phyloP scores from a whole-genome alignment of 352 stramenopile species.

The Pythium brachiatum region DNA sequence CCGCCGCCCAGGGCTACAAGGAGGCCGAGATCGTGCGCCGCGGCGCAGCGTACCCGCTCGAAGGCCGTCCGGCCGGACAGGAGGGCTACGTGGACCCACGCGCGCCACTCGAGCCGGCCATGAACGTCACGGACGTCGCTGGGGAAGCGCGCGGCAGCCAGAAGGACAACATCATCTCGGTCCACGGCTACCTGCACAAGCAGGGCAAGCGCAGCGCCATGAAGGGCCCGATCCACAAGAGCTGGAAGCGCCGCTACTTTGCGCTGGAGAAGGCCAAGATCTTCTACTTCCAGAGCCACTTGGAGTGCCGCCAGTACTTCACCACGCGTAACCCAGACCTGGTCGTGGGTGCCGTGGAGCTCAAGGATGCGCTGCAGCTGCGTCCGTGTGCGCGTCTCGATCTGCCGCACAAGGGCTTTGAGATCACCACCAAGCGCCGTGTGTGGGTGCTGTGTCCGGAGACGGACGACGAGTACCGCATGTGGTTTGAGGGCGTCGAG shows the following conservation, averaged over 20 bases:
- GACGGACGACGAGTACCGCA: constrained; percentile 82
- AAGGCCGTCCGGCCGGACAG: constrained; percentile 45
- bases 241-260: constrained; percentile 86
- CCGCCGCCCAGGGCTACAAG: constrained; percentile 38
- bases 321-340: constrained; percentile 80
- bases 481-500: constrained; percentile 85
- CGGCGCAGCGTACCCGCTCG: constrained; percentile 32
- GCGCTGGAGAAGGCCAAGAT: constrained; percentile 86
- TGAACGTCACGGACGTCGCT: constrained; percentile 73
- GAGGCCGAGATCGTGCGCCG: constrained; percentile 48
- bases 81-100: constrained; percentile 69
- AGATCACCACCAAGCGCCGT: constrained; percentile 83
- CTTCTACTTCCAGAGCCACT: constrained; percentile 86
- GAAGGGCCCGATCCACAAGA: constrained; percentile 87
- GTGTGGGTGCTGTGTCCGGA: constrained; percentile 86
- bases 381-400: constrained; percentile 78
- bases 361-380: constrained; percentile 85
- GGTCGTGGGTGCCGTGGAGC: constrained; percentile 75
- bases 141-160: constrained; percentile 32
- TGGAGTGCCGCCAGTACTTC: constrained; percentile 87
- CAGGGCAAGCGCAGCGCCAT: constrained; percentile 85
- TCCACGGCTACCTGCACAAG: constrained; percentile 90
- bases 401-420: constrained; percentile 83
- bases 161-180: constrained; percentile 84
- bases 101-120: constrained; percentile 45